A percentile compares a stretch with the other conserved stretches of the same genome.
Evolutionary conservation across 177 flowering plant genomes (phyloP).

Genomic region (Vitis hybrid): DNA sequence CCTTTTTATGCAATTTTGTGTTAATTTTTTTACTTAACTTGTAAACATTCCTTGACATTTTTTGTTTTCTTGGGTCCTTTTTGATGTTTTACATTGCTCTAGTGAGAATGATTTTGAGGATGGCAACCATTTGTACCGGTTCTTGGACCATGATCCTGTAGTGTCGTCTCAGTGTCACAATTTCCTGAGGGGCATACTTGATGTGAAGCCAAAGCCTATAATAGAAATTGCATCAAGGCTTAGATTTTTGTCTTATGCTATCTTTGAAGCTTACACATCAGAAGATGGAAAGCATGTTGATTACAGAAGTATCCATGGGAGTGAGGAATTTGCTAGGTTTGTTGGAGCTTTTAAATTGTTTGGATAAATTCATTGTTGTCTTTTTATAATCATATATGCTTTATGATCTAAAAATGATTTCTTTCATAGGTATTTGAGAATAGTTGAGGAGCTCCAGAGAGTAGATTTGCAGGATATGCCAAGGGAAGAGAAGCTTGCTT

Average conservation of each 20-base stretch:
- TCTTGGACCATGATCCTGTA: slow-evolving; percentile 80
- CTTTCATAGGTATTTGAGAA: slow-evolving; percentile 48
- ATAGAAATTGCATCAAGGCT: slow-evolving; percentile 70
- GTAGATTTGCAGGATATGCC: slow-evolving; percentile 61
- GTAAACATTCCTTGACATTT: slow-evolving; percentile 3
- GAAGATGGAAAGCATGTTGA: slow-evolving; percentile 83
- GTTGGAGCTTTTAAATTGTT: slow-evolving; percentile 7
- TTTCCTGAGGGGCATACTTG: slow-evolving; percentile 64
- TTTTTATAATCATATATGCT: too few species aligned
- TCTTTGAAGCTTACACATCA: slow-evolving; percentile 76
- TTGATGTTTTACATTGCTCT: slow-evolving; percentile 6
- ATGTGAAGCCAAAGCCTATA: slow-evolving; percentile 67
- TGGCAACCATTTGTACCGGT: slow-evolving; percentile 78
- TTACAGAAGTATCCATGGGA: slow-evolving; percentile 72
- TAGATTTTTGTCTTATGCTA: slow-evolving; percentile 64
- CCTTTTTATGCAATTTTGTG: slow-evolving; percentile 1
- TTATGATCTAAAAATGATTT: too few species aligned
- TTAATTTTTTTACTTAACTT: background rate
- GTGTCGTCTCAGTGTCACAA: slow-evolving; percentile 73
- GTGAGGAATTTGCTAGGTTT: slow-evolving; percentile 94
- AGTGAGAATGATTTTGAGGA: slow-evolving; percentile 87
- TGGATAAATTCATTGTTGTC: too few species aligned
- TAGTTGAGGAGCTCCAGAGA: slow-evolving; percentile 82
- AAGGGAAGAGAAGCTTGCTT: slow-evolving; percentile 84
- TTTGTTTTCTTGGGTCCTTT: slow-evolving; percentile 1